These are phyloP conservation scores for Juncus inflexus DNA, from an alignment of 176 grass and related monocot species.

Conservation along the genomic window DNA sequence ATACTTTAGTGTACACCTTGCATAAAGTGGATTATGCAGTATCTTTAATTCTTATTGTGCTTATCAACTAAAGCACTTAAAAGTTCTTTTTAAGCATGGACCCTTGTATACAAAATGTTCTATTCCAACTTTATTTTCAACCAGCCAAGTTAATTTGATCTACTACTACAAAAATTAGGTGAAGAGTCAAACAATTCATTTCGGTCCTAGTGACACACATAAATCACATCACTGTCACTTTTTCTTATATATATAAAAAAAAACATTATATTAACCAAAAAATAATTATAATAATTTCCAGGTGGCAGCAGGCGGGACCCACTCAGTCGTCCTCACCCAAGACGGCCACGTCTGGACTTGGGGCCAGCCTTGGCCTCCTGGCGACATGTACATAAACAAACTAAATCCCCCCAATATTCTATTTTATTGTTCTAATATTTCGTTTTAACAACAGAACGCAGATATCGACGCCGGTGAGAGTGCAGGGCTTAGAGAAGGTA, in stretches of 20 bases:
- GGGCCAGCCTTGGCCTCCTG: constrained; percentile 98
- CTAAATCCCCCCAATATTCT: neutral
- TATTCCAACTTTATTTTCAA: neutral
- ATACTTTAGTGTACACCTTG: neutral
- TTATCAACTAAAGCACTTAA: neutral
- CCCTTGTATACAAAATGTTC: neutral
- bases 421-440: neutral
- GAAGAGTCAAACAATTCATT: neutral
- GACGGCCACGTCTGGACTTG: constrained; percentile 95
- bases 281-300: constrained; percentile 17
- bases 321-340: constrained; percentile 86
- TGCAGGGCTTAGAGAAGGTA: constrained; percentile 85
- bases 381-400: constrained; percentile 60
- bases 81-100: neutral
- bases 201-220: neutral
- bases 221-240: neutral
- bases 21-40: neutral
- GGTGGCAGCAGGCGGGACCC: constrained; percentile 97
- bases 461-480: constrained; percentile 82
- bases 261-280: too few species aligned
- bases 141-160: neutral
- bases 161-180: neutral
- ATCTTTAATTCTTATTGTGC: constrained; percentile 5
- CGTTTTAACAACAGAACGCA: constrained; percentile 48
- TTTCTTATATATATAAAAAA: neutral